phyloP scores from a whole-genome alignment of 768 basidiomycete species.

The Crepidotus variabilis region DNA sequence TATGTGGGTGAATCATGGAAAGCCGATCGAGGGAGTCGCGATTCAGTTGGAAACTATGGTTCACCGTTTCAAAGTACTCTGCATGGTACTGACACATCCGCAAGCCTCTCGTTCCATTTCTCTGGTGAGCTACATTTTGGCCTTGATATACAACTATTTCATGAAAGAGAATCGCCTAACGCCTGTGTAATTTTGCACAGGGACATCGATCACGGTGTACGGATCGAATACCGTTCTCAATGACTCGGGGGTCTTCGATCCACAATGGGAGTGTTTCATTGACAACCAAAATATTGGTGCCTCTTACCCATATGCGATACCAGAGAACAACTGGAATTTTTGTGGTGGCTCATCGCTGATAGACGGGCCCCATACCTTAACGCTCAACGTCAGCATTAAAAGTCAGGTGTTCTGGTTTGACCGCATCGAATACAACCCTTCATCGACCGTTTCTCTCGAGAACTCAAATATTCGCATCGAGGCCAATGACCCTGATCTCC shows the following conservation, averaged over 20 bases:
- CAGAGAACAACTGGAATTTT: constrained; percentile 9
- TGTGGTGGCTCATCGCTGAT: not conserved
- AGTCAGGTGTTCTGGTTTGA: constrained; percentile 8
- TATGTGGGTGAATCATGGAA: not conserved
- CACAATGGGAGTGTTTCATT: constrained; percentile 15
- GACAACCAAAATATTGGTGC: constrained; percentile 9
- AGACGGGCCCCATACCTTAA: constrained; percentile 5
- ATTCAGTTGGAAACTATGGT: constrained; percentile 15
- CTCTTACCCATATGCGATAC: not conserved
- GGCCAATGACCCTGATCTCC: constrained; percentile 16
- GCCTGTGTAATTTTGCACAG: no score
- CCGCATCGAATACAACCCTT: constrained; percentile 2
- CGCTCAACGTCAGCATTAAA: constrained; percentile 3
- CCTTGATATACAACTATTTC: no score
- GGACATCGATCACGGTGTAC: constrained; percentile 3
- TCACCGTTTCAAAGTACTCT: constrained; percentile 14
- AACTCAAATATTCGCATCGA: constrained; percentile 10
- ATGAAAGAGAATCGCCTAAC: no score
- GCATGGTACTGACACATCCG: constrained; percentile 13
- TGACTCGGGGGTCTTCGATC: constrained; percentile 6
- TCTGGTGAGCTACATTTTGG: constrained; percentile 15
- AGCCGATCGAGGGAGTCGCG: constrained; percentile 1
- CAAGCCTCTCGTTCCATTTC: constrained; percentile 14
- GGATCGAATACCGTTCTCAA: constrained; percentile 7
- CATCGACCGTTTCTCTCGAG: not conserved